Evolutionary conservation across 768 basidiomycete species (phyloP).

Genomic region (Calocera cornea): DNA sequence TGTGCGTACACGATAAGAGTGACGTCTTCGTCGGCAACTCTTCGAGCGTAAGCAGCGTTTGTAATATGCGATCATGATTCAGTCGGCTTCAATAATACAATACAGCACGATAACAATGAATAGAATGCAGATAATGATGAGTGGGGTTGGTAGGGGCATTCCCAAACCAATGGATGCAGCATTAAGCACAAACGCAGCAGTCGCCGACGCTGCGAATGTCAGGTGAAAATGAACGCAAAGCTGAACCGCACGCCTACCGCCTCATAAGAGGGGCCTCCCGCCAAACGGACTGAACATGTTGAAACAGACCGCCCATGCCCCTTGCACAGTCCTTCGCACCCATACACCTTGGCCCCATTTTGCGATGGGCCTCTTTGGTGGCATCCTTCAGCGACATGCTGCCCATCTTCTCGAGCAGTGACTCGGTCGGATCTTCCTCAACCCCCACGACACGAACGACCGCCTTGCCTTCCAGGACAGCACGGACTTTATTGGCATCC

Average conservation of each 20-base stretch:
- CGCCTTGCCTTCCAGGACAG: slow-evolving; percentile 70
- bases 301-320: background rate
- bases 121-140: background rate
- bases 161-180: background rate
- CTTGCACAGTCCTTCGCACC: background rate
- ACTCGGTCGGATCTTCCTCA: slow-evolving; percentile 7
- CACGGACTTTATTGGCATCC: slow-evolving; percentile 71
- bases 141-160: background rate
- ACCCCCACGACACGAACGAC: slow-evolving; percentile 69
- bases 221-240: background rate
- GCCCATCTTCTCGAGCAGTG: background rate
- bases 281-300: background rate
- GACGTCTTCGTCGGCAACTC: no score
- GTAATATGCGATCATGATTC: background rate
- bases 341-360: background rate
- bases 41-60: no score
- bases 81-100: background rate
- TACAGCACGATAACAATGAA: background rate
- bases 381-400: background rate
- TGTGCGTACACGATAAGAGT: no score
- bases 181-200: background rate
- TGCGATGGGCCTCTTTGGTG: background rate
- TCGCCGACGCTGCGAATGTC: background rate
- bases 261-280: background rate
- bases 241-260: background rate